Evolutionary conservation across 768 basidiomycete genomes (phyloP), one percentile per base, ranked within the genome.

Genomic region (Kwoniella botswanensis): DNA sequence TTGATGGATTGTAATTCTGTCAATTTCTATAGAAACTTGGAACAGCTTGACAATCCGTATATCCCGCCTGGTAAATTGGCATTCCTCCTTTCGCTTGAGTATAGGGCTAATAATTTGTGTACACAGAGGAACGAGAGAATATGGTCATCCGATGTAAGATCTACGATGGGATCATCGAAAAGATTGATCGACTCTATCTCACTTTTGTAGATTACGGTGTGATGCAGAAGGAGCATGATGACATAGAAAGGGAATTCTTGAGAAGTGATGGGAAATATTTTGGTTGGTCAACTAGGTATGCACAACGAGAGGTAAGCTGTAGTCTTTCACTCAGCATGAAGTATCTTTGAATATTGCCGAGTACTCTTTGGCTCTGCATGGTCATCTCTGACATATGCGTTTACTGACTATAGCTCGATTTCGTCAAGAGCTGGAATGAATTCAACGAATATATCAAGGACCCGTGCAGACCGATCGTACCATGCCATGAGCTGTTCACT

Each of bases 161-260:
- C 15, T 53, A 29, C 26, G 63, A 64, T 54, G 26, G 50, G 29
- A 64, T 64, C 13, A n/a, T 64, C 29, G 63, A 54, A n/a, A 54
- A 64, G 41, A 24, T 64, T 2, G 63, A 54, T 29, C 2, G 63
- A 64, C 26, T 64, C 1, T 41, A 35, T 4, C 13, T 64, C 1
- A 54, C 52, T 12, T 64, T 64, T 15, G 26, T 54, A 13, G 63
- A 64, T 0, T 64, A 64, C 18, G 29, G 52, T 12, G 53, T 64
- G 15, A 54, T 52, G 4, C 52, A 21, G 29, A 64, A 54, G 6
- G 63, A 64, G 3, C 63, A 26, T 18, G 50, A 43, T 29, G 15
- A 35, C 0, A 64, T 64, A 15, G 63, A 54, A 41, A 64, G 24
- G 26, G 52, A 54, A 6, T 53, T 54, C 22, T 18, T 54, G 18